Conservation (phyloP, 345 rosid genomes). For the Rhizophora apiculata region DNA sequence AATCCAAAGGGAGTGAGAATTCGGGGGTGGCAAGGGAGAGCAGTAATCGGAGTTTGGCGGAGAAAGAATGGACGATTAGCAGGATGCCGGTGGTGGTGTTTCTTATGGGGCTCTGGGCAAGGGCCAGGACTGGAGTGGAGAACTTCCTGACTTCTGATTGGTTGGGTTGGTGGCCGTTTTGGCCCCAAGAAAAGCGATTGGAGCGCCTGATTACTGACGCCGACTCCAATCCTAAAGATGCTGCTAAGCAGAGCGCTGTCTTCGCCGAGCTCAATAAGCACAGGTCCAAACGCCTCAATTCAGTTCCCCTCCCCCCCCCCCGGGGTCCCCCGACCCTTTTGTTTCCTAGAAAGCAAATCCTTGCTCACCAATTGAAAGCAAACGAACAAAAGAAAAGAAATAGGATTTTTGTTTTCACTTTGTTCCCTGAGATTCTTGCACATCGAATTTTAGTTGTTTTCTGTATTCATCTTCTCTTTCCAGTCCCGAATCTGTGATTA, state of each 20-base stretch:
- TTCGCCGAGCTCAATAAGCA: conserved; percentile 87
- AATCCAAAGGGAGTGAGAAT: conserved; percentile 15
- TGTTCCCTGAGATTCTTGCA: not conserved
- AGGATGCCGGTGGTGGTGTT: conserved; percentile 49
- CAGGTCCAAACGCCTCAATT: conserved; percentile 35
- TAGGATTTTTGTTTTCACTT: not conserved
- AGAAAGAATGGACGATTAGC: conserved; percentile 25
- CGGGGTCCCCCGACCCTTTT: too few species aligned
- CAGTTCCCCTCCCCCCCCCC: too few species aligned
- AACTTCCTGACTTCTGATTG: conserved; percentile 54
- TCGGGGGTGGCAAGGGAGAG: conserved; percentile 3
- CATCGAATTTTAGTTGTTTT: not conserved
- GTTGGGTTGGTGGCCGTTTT: conserved; percentile 75
- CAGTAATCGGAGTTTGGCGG: conserved; percentile 20
- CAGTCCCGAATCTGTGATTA: conserved; percentile 91
- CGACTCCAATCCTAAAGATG: conserved; percentile 77
- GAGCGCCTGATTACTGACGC: conserved; percentile 77
- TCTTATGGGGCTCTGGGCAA: conserved; percentile 62
- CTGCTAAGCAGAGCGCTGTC: conserved; percentile 59
- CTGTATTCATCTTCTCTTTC: not conserved
- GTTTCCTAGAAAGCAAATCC: too few species aligned
- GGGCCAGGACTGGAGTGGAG: conserved; percentile 42
- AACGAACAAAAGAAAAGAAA: too few species aligned
- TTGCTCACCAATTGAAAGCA: too few species aligned
- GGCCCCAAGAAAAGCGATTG: conserved; percentile 63